Base-by-base conservation (phyloP, 2,329 filamentous ascomycete species). In the Ophiocordyceps sinensis region DNA sequence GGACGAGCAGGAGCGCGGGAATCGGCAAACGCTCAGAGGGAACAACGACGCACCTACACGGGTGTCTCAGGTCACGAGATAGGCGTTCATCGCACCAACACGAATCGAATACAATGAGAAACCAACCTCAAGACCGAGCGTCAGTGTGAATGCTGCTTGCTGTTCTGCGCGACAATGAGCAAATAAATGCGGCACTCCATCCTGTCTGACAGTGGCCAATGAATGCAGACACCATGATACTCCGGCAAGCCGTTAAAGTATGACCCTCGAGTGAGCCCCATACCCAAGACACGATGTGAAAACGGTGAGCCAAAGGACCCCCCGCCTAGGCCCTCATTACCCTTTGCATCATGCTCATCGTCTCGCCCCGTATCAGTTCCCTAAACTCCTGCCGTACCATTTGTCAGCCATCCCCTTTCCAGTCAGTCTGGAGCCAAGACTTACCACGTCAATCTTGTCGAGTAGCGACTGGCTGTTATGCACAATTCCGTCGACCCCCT, bases 341-440 rank as follows among this genome's bases (percentile, higher is more conserved):
- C n/a, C 40, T 47, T 32, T 52, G 47, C 48, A 60, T 50, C 17
- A 36, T 34, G 21, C 23, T 51, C 28, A 50, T 15, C 0, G 51
- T 57, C 36, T 57, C 49, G 1, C 38, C 44, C 4, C 55, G 49
- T 2, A 59, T 44, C 3, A 49, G 41, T 13, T 47, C 46, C 23
- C 46, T 52, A 30, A 51, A 60, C 34, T 59, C 49, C 59, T 62
- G n/a, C n/a, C n/a, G 23, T 26, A 3, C 37, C 28, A 1, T 1
- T 1, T 11, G 21, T 42, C 8, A 43, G 37, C 45, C 5, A 4
- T 31, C 3, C 2, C 4, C 13, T 2, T 11, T 36, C 12, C 5
- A 4, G 9, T 7, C 5, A 4, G 9, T 7, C 8, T 8, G 12
- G 10, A 13, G 6, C 3, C 14, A 26, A 15, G 28, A 37, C 42